These are phyloP conservation scores for Irpex sp. DNA, from an alignment of 1,284 basidiomycete genomes.

Conservation along the genomic window DNA sequence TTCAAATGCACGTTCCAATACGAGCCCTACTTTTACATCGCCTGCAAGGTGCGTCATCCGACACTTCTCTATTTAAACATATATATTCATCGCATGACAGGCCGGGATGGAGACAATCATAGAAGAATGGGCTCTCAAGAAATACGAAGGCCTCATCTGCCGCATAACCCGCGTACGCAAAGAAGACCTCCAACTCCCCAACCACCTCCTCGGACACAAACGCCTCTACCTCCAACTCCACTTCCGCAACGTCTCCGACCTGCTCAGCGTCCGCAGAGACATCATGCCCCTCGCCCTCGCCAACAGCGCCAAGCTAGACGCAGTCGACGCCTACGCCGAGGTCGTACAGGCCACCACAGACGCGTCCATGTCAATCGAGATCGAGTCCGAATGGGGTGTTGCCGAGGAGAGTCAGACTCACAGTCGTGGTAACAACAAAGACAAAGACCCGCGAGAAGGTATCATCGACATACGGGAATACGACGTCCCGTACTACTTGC, in stretches of 20 bases:
- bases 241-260: slow-evolving; percentile 92
- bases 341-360: slow-evolving; percentile 81
- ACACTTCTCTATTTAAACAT: neutral
- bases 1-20: slow-evolving; percentile 95
- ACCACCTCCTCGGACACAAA: slow-evolving; percentile 92
- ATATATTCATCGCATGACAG: slow-evolving; percentile 36
- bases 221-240: slow-evolving; percentile 86
- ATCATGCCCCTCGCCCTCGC: slow-evolving; percentile 86
- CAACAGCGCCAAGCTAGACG: slow-evolving; percentile 92
- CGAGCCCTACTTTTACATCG: slow-evolving; percentile 94
- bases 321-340: slow-evolving; percentile 97
- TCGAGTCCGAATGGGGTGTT: slow-evolving; percentile 65
- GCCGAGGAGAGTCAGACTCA: slow-evolving; percentile 26
- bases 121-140: slow-evolving; percentile 95
- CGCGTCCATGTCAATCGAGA: slow-evolving; percentile 58
- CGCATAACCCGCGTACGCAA: slow-evolving; percentile 82
- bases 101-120: slow-evolving; percentile 85
- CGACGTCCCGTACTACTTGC: slow-evolving; percentile 97
- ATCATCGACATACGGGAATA: slow-evolving; percentile 96
- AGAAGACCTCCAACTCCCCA: slow-evolving; percentile 94
- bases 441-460: slow-evolving; percentile 83
- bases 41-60: slow-evolving; percentile 69
- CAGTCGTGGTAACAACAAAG: slow-evolving; percentile 29
- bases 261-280: slow-evolving; percentile 85
- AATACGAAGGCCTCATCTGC: slow-evolving; percentile 85